phyloP scores from a whole-genome alignment of 2,329 filamentous ascomycete genomes.

The Penicillium sp. region DNA sequence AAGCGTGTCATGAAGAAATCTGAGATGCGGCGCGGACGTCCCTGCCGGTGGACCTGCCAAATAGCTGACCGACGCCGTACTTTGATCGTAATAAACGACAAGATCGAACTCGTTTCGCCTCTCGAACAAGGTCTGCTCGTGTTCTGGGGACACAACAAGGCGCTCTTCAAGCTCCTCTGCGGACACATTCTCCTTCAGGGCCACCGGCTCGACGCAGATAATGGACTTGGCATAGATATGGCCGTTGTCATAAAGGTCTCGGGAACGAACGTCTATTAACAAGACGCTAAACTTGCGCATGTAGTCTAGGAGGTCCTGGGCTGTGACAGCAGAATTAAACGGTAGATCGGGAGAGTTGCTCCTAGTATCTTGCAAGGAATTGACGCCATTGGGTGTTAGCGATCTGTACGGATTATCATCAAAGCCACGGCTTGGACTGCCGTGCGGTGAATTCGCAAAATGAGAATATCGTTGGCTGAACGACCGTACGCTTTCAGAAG shows the following conservation, averaged over 20 bases:
- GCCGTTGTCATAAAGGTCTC: slow-evolving; percentile 79
- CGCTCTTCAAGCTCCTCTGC: slow-evolving; percentile 59
- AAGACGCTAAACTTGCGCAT: slow-evolving; percentile 67
- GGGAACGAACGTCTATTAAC: slow-evolving; percentile 78
- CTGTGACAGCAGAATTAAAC: slow-evolving; percentile 62
- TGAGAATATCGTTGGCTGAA: slow-evolving; percentile 38
- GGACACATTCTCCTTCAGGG: slow-evolving; percentile 65
- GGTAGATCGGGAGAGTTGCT: slow-evolving; percentile 50
- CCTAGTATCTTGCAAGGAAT: slow-evolving; percentile 38
- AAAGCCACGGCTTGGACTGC: slow-evolving; percentile 34
- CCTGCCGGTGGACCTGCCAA: slow-evolving; percentile 47
- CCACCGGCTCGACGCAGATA: slow-evolving; percentile 86
- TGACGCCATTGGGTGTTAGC: slow-evolving; percentile 43
- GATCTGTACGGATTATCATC: slow-evolving; percentile 47
- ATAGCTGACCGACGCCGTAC: slow-evolving; percentile 59
- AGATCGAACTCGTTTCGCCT: slow-evolving; percentile 74
- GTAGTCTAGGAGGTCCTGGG: slow-evolving; percentile 68
- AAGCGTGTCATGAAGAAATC: slow-evolving; percentile 74
- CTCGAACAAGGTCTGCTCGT: slow-evolving; percentile 71
- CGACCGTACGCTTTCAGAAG: slow-evolving; percentile 42
- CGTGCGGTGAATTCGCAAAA: slow-evolving; percentile 32
- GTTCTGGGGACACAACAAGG: slow-evolving; percentile 47
- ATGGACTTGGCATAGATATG: slow-evolving; percentile 82
- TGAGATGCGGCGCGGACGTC: slow-evolving; percentile 57
- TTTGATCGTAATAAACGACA: slow-evolving; percentile 85